Conservation (phyloP, 108 stramenopile genomes). For the Skeletonema tropicum region DNA sequence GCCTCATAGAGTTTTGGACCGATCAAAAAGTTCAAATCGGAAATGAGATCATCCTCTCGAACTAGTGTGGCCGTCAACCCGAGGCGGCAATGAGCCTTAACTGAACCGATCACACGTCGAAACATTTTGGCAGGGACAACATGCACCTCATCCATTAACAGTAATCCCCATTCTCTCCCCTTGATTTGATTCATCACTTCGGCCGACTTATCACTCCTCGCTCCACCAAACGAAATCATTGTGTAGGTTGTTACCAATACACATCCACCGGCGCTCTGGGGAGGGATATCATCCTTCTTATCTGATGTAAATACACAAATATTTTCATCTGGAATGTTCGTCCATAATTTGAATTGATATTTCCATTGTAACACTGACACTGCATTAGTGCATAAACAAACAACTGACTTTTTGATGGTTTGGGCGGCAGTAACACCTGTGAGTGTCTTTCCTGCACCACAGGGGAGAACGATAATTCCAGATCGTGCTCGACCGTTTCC, state of each 20-base stretch:
- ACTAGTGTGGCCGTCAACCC: constrained; percentile 99
- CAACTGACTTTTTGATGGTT: constrained; percentile 94
- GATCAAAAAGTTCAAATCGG: constrained; percentile 97
- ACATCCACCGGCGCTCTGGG: constrained; percentile 63
- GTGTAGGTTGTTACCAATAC: constrained; percentile 98
- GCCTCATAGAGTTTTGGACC: constrained; percentile 99
- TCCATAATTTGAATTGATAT: constrained; percentile 93
- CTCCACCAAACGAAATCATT: constrained; percentile 93
- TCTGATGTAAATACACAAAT: constrained; percentile 94
- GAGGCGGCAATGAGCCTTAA: constrained; percentile 97
- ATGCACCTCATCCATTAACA: constrained; percentile 98
- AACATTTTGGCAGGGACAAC: constrained; percentile 96
- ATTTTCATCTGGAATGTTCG: constrained; percentile 88
- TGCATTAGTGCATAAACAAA: constrained; percentile 96
- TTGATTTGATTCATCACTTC: constrained; percentile 91
- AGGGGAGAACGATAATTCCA: constrained; percentile 99
- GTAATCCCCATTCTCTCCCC: constrained; percentile 96
- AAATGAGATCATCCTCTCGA: constrained; percentile 97
- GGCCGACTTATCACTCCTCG: constrained; percentile 85
- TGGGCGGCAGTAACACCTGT: constrained; percentile 98
- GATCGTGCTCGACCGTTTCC: constrained; percentile 98
- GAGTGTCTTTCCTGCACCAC: constrained; percentile 98
- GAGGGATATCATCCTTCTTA: constrained; percentile 90
- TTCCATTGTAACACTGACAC: constrained; percentile 98
- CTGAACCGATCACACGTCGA: constrained; percentile 87